Conservation (phyloP, 192 early-diverging fungal genomes). For the Phycomyces blakesleeanus region DNA sequence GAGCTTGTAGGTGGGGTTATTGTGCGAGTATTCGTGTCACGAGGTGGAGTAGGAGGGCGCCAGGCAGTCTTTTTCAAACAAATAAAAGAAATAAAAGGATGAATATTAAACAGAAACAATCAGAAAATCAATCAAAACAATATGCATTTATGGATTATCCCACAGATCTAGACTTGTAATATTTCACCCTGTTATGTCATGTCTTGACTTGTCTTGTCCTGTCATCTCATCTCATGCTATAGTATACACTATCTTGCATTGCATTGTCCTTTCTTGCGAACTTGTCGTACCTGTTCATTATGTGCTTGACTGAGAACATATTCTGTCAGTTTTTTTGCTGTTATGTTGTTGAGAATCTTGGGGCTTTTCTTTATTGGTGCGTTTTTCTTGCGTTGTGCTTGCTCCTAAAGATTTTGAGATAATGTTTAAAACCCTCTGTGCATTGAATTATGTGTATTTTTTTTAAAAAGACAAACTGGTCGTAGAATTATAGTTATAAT, state of each 20-base stretch:
- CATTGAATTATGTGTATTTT: too few relatives aligned
- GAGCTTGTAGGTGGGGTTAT: background rate
- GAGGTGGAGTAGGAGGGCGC: slow-evolving; percentile 19
- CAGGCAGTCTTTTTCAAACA: slow-evolving; percentile 10
- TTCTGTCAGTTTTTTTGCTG: slow-evolving; percentile 14
- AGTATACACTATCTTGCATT: too few relatives aligned
- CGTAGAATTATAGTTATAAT: too few relatives aligned
- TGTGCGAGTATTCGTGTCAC: background rate
- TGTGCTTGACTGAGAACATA: slow-evolving; percentile 14
- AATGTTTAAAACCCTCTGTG: too few relatives aligned
- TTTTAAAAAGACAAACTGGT: too few relatives aligned
- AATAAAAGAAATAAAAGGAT: too few relatives aligned
- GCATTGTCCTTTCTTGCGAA: too few relatives aligned
- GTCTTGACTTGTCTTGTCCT: background rate
- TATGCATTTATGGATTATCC: too few relatives aligned
- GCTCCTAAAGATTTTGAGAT: too few relatives aligned
- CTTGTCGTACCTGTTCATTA: background rate
- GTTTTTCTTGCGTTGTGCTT: background rate
- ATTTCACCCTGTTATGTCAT: background rate
- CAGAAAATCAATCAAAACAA: too few relatives aligned
- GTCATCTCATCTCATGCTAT: too few relatives aligned
- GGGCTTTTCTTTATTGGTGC: background rate
- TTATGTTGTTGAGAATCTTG: slow-evolving; percentile 9
- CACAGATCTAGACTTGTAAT: background rate
- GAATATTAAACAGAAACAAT: too few relatives aligned